Conservation (phyloP, 108 stramenopile genomes). For the Poteriospumella lacustris region DNA sequence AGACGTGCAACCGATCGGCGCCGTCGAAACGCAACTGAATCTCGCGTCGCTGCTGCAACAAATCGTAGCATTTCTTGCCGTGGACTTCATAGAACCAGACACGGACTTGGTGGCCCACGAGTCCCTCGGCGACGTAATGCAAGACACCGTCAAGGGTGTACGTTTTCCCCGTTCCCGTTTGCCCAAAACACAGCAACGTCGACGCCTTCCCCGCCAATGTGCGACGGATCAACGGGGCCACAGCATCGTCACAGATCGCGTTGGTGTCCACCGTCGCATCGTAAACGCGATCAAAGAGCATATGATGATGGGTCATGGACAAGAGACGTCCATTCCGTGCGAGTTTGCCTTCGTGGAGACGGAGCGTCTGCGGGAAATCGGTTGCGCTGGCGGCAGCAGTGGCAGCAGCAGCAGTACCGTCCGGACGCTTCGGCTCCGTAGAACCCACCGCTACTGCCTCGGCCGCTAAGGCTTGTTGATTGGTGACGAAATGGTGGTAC, state of each 20-base stretch:
- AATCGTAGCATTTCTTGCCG: constrained; percentile 22
- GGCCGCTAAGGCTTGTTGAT: too few species aligned
- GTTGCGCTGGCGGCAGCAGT: too few species aligned
- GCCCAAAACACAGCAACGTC: constrained; percentile 18
- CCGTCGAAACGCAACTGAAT: neutral
- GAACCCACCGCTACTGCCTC: too few species aligned
- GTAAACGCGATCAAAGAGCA: constrained; percentile 1
- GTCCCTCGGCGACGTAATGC: neutral
- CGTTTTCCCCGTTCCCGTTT: constrained; percentile 28
- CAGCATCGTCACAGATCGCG: neutral
- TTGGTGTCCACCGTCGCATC: neutral
- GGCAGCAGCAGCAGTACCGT: too few species aligned
- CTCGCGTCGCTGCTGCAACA: neutral
- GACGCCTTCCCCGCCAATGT: neutral
- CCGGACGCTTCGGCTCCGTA: too few species aligned
- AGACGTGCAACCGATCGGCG: neutral
- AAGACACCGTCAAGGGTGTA: constrained; percentile 16
- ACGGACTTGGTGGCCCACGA: neutral
- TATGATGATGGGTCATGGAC: neutral
- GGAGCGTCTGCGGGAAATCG: neutral
- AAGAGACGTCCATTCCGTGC: neutral
- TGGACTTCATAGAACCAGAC: constrained; percentile 21
- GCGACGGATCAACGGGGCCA: neutral
- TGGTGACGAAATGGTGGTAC: neutral
- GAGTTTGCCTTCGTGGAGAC: constrained; percentile 13